Evolutionary conservation across 345 rosid species (phyloP).

Genomic region (Gossypium stocksii): DNA sequence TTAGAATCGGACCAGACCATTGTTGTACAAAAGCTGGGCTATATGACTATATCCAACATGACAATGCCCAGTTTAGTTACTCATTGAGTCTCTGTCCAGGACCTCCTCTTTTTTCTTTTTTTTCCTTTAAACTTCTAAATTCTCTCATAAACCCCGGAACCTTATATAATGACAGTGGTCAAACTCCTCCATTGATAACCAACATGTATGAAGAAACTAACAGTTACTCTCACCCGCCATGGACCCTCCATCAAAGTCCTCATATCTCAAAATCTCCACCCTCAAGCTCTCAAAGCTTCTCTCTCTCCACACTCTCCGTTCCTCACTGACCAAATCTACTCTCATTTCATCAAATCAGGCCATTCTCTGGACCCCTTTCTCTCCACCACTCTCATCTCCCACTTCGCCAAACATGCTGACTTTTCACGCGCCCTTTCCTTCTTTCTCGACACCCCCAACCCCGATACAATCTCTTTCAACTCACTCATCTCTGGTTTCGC

Average conservation of each 20-base stretch:
- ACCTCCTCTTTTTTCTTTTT: background rate
- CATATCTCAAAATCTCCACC: constrained; percentile 16
- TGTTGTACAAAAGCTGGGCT: background rate
- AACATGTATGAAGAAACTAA: constrained; percentile 32
- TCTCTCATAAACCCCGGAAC: background rate
- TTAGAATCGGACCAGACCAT: background rate
- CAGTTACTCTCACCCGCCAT: background rate
- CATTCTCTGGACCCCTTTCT: constrained; percentile 29
- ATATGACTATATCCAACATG: background rate
- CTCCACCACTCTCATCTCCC: constrained; percentile 33
- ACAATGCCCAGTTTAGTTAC: background rate
- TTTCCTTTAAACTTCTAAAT: too few species aligned
- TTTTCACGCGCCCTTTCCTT: constrained; percentile 25
- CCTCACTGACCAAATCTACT: constrained; percentile 34
- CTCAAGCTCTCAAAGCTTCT: constrained; percentile 30
- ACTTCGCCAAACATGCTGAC: constrained; percentile 25
- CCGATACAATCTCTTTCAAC: constrained; percentile 32
- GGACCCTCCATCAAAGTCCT: constrained; percentile 19
- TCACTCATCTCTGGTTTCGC: constrained; percentile 38
- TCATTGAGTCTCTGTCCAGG: background rate
- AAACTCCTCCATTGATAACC: background rate
- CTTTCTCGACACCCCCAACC: constrained; percentile 30
- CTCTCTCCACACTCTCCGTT: constrained; percentile 16
- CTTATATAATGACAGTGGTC: too few species aligned
- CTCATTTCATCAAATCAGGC: constrained; percentile 34